Evolutionary conservation across 495 filamentous ascomycete species (phyloP), one percentile per base, ranked within the genome.

Genomic region (Letharia lupina): DNA sequence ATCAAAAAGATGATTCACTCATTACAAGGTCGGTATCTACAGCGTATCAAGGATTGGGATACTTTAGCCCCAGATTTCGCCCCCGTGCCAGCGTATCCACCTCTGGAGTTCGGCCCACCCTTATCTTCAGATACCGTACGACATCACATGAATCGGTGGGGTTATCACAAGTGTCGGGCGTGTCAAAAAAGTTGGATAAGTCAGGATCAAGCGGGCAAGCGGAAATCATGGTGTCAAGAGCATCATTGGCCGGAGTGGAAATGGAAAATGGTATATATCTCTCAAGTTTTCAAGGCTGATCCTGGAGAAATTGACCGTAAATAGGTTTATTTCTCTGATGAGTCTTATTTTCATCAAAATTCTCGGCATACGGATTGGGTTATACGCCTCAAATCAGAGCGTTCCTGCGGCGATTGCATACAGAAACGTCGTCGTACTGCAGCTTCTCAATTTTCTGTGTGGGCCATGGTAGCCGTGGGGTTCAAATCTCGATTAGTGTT

Each of bases 301-400:
- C 8, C 4, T 39, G 8, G 4, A 39, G 4, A 39, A 39, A 39
- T 39, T 39, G 8, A 4, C 8, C 4, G 8, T 39, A 39, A 8
- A 39, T 39, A 39, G 37, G 37, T 39, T 39, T 39, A 62, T 62
- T 62, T 16, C 3, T 62, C 39, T 10, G 60, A 62, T 39, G 60
- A 62, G 23, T 62, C 7, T 23, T 39, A 62, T 23, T 44, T 45
- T 20, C 37, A 62, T 20, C 37, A 62, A 12, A 62, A 45, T 48
- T 23, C 41, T 28, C 20, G 60, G 3, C 37, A 45, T 64, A 64
- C 62, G n/a, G 62, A 64, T 13, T 65, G 48, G 12, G 48, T 65
- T 11, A 65, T 65, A 16, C 63, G 63, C 18, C n/a, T n/a, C 5
- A 11, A 13, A 33, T 8, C 28, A 28, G 52, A 65, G 40, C 50